Percentiles rank a stretch among this genome's conserved stretches.
Conservation (phyloP, 345 rosid species). For the Erucastrum elatum region DNA sequence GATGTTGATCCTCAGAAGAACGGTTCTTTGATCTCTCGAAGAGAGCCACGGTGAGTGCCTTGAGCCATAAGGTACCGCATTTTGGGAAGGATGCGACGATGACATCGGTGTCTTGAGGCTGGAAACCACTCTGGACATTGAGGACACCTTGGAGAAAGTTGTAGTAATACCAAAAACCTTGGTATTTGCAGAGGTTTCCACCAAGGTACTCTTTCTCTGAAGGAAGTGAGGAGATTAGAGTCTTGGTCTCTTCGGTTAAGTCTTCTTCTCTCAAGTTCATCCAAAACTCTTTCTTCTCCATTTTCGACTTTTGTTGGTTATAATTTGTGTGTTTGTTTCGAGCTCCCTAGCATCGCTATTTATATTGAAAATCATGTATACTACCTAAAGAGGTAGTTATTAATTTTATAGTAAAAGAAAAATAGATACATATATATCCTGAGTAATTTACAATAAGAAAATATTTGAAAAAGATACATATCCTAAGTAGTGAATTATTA, state of each 20-base stretch:
- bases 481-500: not conserved
- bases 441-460: too few species aligned
- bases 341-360: not conserved
- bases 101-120: conserved; percentile 43
- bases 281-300: not conserved
- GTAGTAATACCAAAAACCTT: conserved; percentile 36
- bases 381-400: not conserved
- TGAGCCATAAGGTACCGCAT: conserved; percentile 58
- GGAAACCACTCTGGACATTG: conserved; percentile 43
- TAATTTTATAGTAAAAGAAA: not conserved
- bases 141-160: conserved; percentile 40
- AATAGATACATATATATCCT: too few species aligned
- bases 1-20: conserved; percentile 33
- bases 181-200: conserved; percentile 39
- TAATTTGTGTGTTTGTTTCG: not conserved
- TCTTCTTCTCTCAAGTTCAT: not conserved
- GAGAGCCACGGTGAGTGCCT: conserved; percentile 47
- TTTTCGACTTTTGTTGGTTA: not conserved
- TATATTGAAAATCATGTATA: not conserved
- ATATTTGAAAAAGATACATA: not conserved
- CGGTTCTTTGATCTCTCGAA: conserved; percentile 27
- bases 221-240: conserved; percentile 43
- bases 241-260: conserved; percentile 29
- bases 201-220: conserved; percentile 31
- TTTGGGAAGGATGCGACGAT: conserved; percentile 50